phyloP scores from a whole-genome alignment of 2,329 filamentous ascomycete species.

The Exophiala xenobiotica region DNA sequence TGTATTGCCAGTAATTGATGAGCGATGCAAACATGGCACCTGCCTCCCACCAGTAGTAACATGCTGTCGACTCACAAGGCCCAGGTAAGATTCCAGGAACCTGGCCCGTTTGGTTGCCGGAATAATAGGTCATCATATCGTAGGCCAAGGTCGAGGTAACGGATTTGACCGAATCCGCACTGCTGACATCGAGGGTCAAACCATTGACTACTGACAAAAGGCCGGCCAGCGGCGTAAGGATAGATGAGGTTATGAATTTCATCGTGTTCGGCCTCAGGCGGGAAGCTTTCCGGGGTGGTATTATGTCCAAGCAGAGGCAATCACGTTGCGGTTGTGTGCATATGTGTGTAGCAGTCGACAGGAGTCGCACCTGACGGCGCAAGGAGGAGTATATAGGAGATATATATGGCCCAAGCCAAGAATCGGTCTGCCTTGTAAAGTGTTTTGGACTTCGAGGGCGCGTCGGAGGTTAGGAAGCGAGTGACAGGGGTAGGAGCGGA shows the following conservation, averaged over 20 bases:
- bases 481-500: background rate
- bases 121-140: slow-evolving; percentile 39
- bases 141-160: slow-evolving; percentile 36
- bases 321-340: background rate
- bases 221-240: slow-evolving; percentile 27
- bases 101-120: slow-evolving; percentile 35
- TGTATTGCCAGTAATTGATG: slow-evolving; percentile 46
- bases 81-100: slow-evolving; percentile 35
- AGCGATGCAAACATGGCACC: slow-evolving; percentile 39
- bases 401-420: background rate
- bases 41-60: slow-evolving; percentile 42
- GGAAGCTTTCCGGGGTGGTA: background rate
- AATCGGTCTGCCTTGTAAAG: background rate
- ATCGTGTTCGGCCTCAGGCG: slow-evolving; percentile 10
- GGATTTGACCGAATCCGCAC: slow-evolving; percentile 36
- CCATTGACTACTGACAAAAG: slow-evolving; percentile 19
- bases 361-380: background rate
- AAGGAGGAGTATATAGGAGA: background rate
- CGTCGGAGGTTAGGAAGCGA: background rate
- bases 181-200: slow-evolving; percentile 25
- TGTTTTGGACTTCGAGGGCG: background rate
- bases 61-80: slow-evolving; percentile 28
- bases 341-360: background rate
- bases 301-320: slow-evolving; percentile 1
- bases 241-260: slow-evolving; percentile 14